Evolutionary conservation across 495 filamentous ascomycete species (phyloP).

Genomic region (Extremus antarcticus): DNA sequence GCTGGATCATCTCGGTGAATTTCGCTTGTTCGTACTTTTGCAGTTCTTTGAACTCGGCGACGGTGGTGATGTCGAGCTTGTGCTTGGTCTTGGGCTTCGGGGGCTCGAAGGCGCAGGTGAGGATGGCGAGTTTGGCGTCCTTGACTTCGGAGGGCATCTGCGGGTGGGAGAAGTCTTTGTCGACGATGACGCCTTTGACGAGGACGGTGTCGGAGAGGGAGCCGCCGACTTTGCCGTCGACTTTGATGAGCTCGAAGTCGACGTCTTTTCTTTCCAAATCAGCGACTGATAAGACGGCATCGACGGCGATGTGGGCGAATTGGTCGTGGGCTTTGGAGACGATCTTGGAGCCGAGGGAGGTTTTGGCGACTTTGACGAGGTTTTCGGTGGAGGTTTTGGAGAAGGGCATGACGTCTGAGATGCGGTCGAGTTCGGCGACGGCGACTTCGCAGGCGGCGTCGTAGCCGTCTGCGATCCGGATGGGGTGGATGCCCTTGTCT

Average conservation of each 20-base stretch:
- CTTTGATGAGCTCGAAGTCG: conserved; percentile 98
- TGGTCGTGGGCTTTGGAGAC: conserved; percentile 98
- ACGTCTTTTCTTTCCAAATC: conserved; percentile 95
- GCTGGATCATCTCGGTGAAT: conserved; percentile 96
- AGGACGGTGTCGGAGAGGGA: conserved; percentile 88
- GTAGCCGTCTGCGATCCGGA: conserved; percentile 95
- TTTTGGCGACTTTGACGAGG: conserved; percentile 86
- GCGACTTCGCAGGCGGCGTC: conserved; percentile 96
- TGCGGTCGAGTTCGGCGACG: conserved; percentile 78
- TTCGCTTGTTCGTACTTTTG: conserved; percentile 92
- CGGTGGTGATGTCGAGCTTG: conserved; percentile 93
- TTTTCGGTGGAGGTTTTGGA: conserved; percentile 65
- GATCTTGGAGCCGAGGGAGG: conserved; percentile 96
- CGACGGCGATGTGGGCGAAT: conserved; percentile 92
- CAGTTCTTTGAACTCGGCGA: conserved; percentile 94
- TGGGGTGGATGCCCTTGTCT: conserved; percentile 98
- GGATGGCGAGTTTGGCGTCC: conserved; percentile 92
- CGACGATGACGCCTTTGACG: conserved; percentile 94
- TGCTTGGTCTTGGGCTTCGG: conserved; percentile 99
- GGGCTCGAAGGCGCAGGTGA: conserved; percentile 98
- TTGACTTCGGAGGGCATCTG: conserved; percentile 93
- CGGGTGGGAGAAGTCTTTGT: conserved; percentile 99
- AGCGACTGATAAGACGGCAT: conserved; percentile 92
- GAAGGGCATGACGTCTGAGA: conserved; percentile 85
- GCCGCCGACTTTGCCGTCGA: conserved; percentile 95